Evolutionary conservation across 2,329 filamentous ascomycete species (phyloP), one percentile per base, ranked within the genome.

Genomic region (Aspergillus sp.): DNA sequence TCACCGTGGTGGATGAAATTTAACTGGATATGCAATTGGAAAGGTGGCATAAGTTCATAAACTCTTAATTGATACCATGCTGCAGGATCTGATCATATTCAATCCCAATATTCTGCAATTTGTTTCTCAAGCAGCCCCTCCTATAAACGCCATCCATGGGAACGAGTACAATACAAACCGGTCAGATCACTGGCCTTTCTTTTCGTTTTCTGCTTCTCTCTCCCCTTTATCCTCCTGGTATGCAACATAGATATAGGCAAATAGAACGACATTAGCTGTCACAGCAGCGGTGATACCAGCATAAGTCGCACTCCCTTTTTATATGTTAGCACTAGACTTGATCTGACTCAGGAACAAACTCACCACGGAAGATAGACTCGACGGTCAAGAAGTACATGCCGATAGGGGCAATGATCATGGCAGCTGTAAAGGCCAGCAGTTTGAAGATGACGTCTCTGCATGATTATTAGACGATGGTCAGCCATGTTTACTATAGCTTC

Each of bases 181-280:
- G 19, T 19, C 19, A 19, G 19, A 2, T 49, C 57, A 73, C 51
- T 72, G 65, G 39, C 60, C 68, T 54, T 74, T 74, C 58, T 69
- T 71, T 40, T 61, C 67, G 58, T 82, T 77, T 43, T 82, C 74
- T 27, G 75, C 73, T 27, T 69, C 68, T 84, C 88, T 93, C 47
- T 88, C 90, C 63, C 79, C 81, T 70, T 80, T 74, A 60, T 97
- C 93, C 65, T 98, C 93, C 48, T 78, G 83, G 79, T 95, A 90
- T 4, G 93, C 93, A 13, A 95, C 88, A 44, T 96, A 72, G 35
- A 97, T 81, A 67, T 97, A 98, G n/a, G 78, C 82, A 45, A 97
- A 79, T 40, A 98, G 73, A 4, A 98, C 89, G 2, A 94, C 79
- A 57, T 98, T 98, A 9, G 93, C 93, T 65, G 94, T 82, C 40